Evolutionary conservation across 2,329 filamentous ascomycete genomes (phyloP), one percentile per base, ranked within the genome.

Genomic region (Cadophora malorum): DNA sequence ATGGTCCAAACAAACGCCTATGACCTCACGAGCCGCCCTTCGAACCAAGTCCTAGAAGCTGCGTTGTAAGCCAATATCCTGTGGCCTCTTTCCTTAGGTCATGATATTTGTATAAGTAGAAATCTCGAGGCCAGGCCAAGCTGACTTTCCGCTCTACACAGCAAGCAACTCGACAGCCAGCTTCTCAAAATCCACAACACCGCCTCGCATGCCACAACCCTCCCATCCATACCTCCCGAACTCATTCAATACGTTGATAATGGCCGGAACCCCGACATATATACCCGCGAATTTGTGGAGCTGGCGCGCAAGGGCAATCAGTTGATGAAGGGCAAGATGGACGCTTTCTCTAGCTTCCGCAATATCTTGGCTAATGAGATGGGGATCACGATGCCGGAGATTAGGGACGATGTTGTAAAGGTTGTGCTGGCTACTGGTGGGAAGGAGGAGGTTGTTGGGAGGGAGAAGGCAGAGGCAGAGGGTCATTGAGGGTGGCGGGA

Each of bases 211-310:
- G 52, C 64, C 23, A 67, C 66, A 21, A 70, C 74, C 25, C 82
- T 88, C 50, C 86, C 86, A 4, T 79, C 78, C 38, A 83, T 90
- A 25, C 88, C 88, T 2, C 85, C 84, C 63, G 88, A 90, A 74
- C 83, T 91, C 14, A 83, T 91, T 69, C 82, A 87, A 75, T 91
- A 91, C 80, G 89, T 91, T 74, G 89, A 91, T 78, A 86, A 88
- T 76, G 89, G 89, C 55, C 88, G 89, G 62, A 91, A 91, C 81
- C 89, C 89, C 2, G 89, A 91, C 79, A 91, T 91, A 73, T 91
- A 91, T 82, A 91, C 89, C 65, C 84, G 89, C 75, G 89, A 91
- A 81, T 91, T 91, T 74, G 88, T 91, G 75, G 89, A 91, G 84
- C 82, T 89, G 63, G 88, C 89, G 28, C 81, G 88, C 65, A 82